Evolutionary conservation across 208 protist species (phyloP), one percentile per base, ranked within the genome.

Genomic region (Leishmania turanica): DNA sequence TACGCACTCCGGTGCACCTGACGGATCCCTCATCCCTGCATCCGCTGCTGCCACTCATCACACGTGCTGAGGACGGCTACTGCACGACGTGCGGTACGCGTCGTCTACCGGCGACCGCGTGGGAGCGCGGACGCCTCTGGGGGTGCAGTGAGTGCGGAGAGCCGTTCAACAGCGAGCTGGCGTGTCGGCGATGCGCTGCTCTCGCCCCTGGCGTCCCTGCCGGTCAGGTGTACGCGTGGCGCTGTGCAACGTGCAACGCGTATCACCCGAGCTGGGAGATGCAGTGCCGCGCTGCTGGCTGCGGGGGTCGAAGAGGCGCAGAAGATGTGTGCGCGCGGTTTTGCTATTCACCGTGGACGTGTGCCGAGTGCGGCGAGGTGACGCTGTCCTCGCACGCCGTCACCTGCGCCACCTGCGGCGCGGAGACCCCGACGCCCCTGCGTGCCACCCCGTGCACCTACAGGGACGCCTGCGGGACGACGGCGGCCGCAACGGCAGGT

Each of bases 281-380:
- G 34, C 3, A 7, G 31, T 95, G 92, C 78, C 60, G 49, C 27
- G 86, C 76, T 9, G 56, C 65, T 9, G 92, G 88, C 62, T 95
- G 92, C 53, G 86, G 87, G 19, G 87, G 71, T 31, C 49, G 54
- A 51, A 80, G 37, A 9, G 72, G 53, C 31, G 40, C 40, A 7
- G 58, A 77, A n/a, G 58, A 31, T 17, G 47, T 42, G 54, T 34
- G 24, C 9, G 73, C 1, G 15, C 71, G 56, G 21, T 84, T 77
- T 56, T 83, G 77, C 71, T 91, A 95, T 77, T 56, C 85, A 1
- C 91, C 88, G 1, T 93, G 89, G 89, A 76, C 78, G n/a, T 95
- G 91, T 71, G 19, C 70, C 27, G 71, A 73, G 65, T 95, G 91
- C 68, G 88, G 85, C 27, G 74, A 64, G 5, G 84, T 83, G n/a